These are phyloP conservation scores for Wickerhamomyces bisporus DNA, from an alignment of 805 yeast genomes.

Conservation along the genomic window DNA sequence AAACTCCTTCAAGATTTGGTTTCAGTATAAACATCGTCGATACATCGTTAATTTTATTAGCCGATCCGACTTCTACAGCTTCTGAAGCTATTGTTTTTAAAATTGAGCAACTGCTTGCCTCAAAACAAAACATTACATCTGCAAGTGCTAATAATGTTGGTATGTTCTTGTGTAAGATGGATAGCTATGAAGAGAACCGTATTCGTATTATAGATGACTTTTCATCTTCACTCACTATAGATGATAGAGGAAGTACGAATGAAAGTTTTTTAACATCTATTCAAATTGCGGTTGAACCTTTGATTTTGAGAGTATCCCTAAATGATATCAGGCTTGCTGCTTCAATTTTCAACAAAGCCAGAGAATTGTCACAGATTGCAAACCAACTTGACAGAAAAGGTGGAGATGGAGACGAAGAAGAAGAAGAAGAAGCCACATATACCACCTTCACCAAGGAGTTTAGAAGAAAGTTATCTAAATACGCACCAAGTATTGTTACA, in stretches of 20 bases:
- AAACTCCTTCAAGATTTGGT: slow-evolving; percentile 29
- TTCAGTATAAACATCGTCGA: slow-evolving; percentile 67
- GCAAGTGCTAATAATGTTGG: slow-evolving; percentile 76
- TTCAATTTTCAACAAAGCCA: slow-evolving; percentile 66
- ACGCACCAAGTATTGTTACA: slow-evolving; percentile 63
- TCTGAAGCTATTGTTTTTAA: slow-evolving; percentile 90
- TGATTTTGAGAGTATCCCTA: slow-evolving; percentile 75
- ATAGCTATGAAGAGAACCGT: slow-evolving; percentile 51
- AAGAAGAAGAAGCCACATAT: slow-evolving; percentile 14
- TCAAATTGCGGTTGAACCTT: slow-evolving; percentile 70
- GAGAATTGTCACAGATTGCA: slow-evolving; percentile 37
- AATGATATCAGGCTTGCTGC: slow-evolving; percentile 82
- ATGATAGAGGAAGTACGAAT: slow-evolving; percentile 59
- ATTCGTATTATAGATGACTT: slow-evolving; percentile 85
- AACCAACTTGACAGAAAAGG: slow-evolving; percentile 10
- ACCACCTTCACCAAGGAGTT: slow-evolving; percentile 57
- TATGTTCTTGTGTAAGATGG: slow-evolving; percentile 78
- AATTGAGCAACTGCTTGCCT: slow-evolving; percentile 68
- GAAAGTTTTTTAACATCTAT: slow-evolving; percentile 57
- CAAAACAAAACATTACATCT: slow-evolving; percentile 63
- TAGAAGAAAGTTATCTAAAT: slow-evolving; percentile 51
- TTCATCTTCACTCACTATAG: slow-evolving; percentile 69
- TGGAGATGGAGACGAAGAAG: slow-evolving; percentile 13
- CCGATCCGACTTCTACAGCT: slow-evolving; percentile 62
- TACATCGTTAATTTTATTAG: slow-evolving; percentile 72